These are phyloP conservation scores for Fusarium liriodendri DNA, from an alignment of 2,329 filamentous ascomycete species.

Conservation along the genomic window DNA sequence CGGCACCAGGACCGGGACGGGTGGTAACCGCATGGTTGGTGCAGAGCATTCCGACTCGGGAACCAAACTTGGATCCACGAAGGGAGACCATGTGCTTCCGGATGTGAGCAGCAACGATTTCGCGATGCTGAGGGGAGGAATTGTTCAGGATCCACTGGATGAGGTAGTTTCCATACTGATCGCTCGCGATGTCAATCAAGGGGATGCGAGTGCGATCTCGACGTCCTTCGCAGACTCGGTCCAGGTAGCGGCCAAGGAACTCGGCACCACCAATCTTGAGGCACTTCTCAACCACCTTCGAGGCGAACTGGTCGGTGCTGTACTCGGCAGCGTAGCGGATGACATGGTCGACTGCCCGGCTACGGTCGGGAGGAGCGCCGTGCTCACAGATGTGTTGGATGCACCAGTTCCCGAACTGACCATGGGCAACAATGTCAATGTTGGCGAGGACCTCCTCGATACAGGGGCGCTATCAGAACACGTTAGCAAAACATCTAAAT, in stretches of 20 bases:
- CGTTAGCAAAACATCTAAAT: constrained; percentile 24
- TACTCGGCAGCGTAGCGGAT: constrained; percentile 94
- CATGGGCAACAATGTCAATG: constrained; percentile 96
- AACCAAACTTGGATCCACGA: constrained; percentile 97
- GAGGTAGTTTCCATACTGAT: constrained; percentile 98
- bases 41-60: constrained; percentile 98
- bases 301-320: constrained; percentile 99
- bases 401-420: constrained; percentile 99
- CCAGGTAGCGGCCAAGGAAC: constrained; percentile 91
- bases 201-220: constrained; percentile 94
- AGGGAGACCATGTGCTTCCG: constrained; percentile 99
- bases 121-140: constrained; percentile 86
- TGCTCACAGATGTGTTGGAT: constrained; percentile 99
- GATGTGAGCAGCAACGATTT: constrained; percentile 92
- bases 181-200: constrained; percentile 96
- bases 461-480: constrained; percentile 80
- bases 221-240: constrained; percentile 92
- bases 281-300: constrained; percentile 99
- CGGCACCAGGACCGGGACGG: constrained; percentile 85
- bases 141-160: constrained; percentile 97
- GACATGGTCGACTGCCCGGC: constrained; percentile 94
- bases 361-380: constrained; percentile 89
- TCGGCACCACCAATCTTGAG: constrained; percentile 94
- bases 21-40: constrained; percentile 93
- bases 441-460: constrained; percentile 96